A percentile compares a stretch with the other conserved stretches of the same genome.
Conservation (phyloP, 1,284 basidiomycete species). For the Sanghuangporus weigelae region DNA sequence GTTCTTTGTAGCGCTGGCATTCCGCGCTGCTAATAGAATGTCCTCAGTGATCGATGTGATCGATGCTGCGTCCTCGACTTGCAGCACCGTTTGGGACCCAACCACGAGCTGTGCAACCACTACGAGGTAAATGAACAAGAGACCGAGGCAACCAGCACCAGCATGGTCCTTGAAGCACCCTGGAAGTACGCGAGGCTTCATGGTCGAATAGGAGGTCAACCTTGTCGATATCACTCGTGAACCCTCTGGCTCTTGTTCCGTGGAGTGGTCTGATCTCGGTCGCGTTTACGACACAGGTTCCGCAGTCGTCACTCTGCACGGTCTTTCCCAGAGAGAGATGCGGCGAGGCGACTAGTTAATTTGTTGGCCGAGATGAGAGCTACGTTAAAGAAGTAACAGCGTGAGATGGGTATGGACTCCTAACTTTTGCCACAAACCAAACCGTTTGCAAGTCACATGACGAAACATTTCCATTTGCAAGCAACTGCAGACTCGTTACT, state of each 20-base stretch:
- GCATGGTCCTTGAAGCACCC: neutral
- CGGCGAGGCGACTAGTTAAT: neutral
- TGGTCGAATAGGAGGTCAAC: neutral
- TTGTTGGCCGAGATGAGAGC: neutral
- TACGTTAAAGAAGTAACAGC: neutral
- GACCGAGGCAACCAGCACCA: neutral
- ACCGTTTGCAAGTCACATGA: neutral
- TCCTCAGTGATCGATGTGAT: constrained; percentile 4
- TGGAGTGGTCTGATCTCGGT: no score
- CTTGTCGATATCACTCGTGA: neutral
- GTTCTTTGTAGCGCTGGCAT: constrained; percentile 6
- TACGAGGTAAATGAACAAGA: neutral
- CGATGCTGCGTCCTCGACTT: neutral
- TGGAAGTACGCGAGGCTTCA: neutral
- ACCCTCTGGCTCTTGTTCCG: neutral
- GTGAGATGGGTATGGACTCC: neutral
- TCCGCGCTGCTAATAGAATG: constrained; percentile 8
- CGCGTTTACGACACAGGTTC: no score
- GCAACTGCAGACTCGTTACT: no score
- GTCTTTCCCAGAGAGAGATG: no score
- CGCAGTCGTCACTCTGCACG: no score
- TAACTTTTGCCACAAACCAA: neutral
- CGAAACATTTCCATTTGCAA: neutral
- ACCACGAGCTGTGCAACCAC: constrained; percentile 4
- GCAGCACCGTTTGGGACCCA: constrained; percentile 3